phyloP scores from a whole-genome alignment of 2,329 filamentous ascomycete species.

The Knufia petricola region DNA sequence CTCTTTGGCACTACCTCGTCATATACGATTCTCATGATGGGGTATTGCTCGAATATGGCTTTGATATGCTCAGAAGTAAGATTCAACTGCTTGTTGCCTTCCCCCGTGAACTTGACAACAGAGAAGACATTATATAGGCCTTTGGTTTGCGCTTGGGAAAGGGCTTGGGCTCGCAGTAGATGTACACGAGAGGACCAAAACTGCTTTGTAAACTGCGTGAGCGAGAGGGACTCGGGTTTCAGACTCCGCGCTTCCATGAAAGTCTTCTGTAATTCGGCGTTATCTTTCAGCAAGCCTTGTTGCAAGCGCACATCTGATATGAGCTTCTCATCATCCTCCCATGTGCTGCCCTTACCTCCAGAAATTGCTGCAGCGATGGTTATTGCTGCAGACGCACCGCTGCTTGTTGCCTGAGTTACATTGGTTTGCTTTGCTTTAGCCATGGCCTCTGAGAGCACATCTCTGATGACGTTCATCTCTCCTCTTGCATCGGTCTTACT shows the following conservation, averaged over 20 bases:
- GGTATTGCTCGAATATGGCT: constrained; percentile 86
- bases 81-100: constrained; percentile 68
- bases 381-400: constrained; percentile 56
- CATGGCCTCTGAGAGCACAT: constrained; percentile 55
- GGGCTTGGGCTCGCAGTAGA: constrained; percentile 78
- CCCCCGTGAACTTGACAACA: constrained; percentile 69
- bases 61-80: constrained; percentile 87
- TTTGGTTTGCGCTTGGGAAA: constrained; percentile 74
- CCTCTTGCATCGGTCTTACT: constrained; percentile 62
- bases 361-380: constrained; percentile 64
- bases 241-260: constrained; percentile 76
- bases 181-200: constrained; percentile 91
- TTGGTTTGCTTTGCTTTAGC: constrained; percentile 63
- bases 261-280: constrained; percentile 64
- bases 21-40: constrained; percentile 79
- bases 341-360: constrained; percentile 45
- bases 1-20: constrained; percentile 78
- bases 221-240: constrained; percentile 74
- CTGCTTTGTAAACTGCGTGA: constrained; percentile 73
- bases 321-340: constrained; percentile 73
- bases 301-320: constrained; percentile 73
- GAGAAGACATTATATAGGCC: constrained; percentile 92
- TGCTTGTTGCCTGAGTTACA: constrained; percentile 29
- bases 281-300: constrained; percentile 75
- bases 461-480: constrained; percentile 79